Conservation (phyloP, 805 yeast genomes). For the Wickerhamomyces queroliae region DNA sequence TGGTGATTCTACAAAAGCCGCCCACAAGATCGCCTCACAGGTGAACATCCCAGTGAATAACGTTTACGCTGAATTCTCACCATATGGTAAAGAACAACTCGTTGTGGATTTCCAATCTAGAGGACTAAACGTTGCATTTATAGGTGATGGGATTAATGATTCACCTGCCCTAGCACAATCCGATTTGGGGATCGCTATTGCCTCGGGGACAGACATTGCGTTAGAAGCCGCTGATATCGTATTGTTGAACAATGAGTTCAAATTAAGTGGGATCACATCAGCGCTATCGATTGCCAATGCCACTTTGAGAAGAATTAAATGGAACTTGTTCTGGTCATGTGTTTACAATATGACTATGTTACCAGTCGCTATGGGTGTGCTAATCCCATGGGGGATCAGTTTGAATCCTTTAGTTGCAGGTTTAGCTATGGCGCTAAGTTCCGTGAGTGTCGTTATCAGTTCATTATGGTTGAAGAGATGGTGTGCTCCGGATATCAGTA, state of each 20-base stretch:
- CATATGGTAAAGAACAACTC: conserved; percentile 68
- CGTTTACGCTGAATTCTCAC: conserved; percentile 72
- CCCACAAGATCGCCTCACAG: conserved; percentile 54
- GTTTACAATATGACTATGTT: conserved; percentile 79
- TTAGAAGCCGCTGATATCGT: conserved; percentile 96
- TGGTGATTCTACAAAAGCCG: conserved; percentile 72
- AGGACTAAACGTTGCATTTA: conserved; percentile 62
- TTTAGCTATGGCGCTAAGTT: conserved; percentile 88
- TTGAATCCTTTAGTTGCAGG: conserved; percentile 89
- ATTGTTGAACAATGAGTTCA: conserved; percentile 39
- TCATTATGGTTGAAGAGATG: conserved; percentile 70
- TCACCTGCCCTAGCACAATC: conserved; percentile 93
- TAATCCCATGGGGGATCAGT: conserved; percentile 70
- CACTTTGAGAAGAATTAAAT: conserved; percentile 68
- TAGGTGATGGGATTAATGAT: conserved; percentile 98
- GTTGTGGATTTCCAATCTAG: conserved; percentile 48
- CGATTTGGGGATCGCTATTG: conserved; percentile 85
- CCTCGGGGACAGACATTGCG: conserved; percentile 93
- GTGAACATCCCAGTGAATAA: conserved; percentile 62
- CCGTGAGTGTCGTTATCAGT: conserved; percentile 80
- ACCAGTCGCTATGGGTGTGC: conserved; percentile 92
- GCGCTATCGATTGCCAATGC: conserved; percentile 64
- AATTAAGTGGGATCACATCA: conserved; percentile 44
- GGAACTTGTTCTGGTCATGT: conserved; percentile 85
- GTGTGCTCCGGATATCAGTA: conserved; percentile 30